Percentiles rank a stretch among this genome's conserved stretches.
Conservation (phyloP, 345 rosid species). For the Aquilaria sinensis region DNA sequence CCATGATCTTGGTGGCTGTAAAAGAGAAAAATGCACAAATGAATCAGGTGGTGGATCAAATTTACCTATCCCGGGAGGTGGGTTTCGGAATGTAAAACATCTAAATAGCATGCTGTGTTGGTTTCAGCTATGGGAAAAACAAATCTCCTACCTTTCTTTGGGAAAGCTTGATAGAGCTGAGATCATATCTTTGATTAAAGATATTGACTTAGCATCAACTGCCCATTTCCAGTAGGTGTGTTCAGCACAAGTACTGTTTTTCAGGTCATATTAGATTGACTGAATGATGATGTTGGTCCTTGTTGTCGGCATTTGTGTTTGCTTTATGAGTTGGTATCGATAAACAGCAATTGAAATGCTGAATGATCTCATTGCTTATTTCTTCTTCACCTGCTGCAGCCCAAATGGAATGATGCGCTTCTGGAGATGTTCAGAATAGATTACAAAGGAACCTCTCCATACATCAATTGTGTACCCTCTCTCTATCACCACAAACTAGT, state of each 20-base stretch:
- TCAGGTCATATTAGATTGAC: neutral
- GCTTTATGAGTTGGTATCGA: neutral
- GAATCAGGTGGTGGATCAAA: neutral
- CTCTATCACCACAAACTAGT: constrained; percentile 84
- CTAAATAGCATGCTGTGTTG: neutral
- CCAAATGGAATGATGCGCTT: constrained; percentile 88
- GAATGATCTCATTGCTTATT: constrained; percentile 1
- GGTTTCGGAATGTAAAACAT: neutral
- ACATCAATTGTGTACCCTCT: constrained; percentile 72
- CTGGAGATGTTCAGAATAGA: constrained; percentile 92
- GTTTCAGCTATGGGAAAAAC: neutral
- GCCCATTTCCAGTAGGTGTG: neutral
- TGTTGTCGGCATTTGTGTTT: neutral
- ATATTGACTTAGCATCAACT: neutral
- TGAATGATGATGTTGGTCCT: neutral
- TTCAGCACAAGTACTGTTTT: neutral
- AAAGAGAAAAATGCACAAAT: neutral
- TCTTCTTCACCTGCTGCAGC: constrained; percentile 37
- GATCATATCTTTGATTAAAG: constrained; percentile 7
- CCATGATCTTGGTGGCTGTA: too few relatives aligned
- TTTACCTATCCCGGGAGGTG: neutral
- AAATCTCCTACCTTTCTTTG: neutral
- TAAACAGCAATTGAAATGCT: neutral
- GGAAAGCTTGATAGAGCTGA: neutral
- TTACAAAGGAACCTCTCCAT: constrained; percentile 74